Evolutionary conservation across 441 rosid species (phyloP).

Genomic region (Gossypium lobatum): DNA sequence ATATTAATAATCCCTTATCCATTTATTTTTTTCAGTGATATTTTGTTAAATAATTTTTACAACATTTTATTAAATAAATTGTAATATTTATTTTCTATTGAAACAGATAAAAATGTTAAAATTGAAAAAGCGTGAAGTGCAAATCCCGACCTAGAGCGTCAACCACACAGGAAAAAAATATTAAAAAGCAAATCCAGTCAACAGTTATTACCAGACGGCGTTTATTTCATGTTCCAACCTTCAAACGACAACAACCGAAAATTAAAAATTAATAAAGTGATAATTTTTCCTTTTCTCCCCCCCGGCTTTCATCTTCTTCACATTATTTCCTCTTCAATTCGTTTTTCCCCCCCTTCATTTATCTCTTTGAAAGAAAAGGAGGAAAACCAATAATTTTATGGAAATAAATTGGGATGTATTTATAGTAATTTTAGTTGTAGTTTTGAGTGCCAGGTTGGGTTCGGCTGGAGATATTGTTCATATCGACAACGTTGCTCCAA

Average conservation of each 20-base stretch:
- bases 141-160: slow-evolving; percentile 5
- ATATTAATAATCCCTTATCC: too few relatives aligned
- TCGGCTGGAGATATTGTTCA: slow-evolving; percentile 50
- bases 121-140: background rate
- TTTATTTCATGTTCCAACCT: slow-evolving; percentile 17
- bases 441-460: slow-evolving; percentile 26
- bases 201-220: slow-evolving; percentile 32
- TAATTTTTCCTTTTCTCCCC: slow-evolving; percentile 1
- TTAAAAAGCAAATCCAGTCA: slow-evolving; percentile 19
- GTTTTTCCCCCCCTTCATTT: background rate
- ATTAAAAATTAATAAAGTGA: background rate
- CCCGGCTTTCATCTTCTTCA: background rate
- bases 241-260: slow-evolving; percentile 21
- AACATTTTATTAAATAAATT: background rate
- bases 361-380: background rate
- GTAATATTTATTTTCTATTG: background rate
- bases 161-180: background rate
- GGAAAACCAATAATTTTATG: slow-evolving; percentile 16
- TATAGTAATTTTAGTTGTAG: slow-evolving; percentile 23
- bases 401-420: slow-evolving; percentile 8
- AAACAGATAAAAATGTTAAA: background rate
- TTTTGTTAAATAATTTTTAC: background rate
- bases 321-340: background rate
- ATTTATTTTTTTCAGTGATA: too few relatives aligned
- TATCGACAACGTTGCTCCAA: slow-evolving; percentile 38